Evolutionary conservation across 805 yeast species (phyloP), one percentile per base, ranked within the genome.

Genomic region (Kazachstania taianensis): DNA sequence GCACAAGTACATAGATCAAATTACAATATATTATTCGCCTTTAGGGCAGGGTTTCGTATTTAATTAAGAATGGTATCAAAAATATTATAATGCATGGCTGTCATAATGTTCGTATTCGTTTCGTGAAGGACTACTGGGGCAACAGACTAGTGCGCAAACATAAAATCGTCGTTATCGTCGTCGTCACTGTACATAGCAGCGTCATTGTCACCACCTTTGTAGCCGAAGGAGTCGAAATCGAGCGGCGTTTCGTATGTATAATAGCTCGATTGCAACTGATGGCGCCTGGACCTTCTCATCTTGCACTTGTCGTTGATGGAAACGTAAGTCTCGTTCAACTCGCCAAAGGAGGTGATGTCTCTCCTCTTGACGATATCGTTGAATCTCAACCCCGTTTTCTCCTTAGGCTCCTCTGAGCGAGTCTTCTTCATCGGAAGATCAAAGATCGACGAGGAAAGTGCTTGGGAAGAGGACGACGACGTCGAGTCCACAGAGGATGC

Each of bases 401-500:
- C 23, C 29, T 37, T 42, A 12, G 35, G 9, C 18, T 20, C 23
- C 3, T 25, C 9, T 8, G 32, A 22, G n/a, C 22, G 12, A 9
- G 9, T 28, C n/a, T 16, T 5, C 12, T 4, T 10, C 14, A 17
- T 10, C 7, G 34, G 24, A 7, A 36, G 34, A 28, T 52, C 59
- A 28, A 52, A 53, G 16, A 54, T 49, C 12, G 25, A 22, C 2
- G 25, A 22, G 8, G 25, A 9, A n/a, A n/a, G n/a, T n/a, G n/a
- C n/a, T n/a, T n/a, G n/a, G n/a, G n/a, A n/a, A n/a, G n/a, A n/a
- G 1, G 57, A 52, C 2, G 59, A 54, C 13, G 44, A 40, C 23
- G 40, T 36, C 3, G 59, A 53, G 22, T 44, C 47, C 4, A 42
- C 35, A 7, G 57, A 50, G 1, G 55, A 50, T 7, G 52, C 41